These are phyloP conservation scores for Debaryomycetaceae sp. DNA, from an alignment of 1,139 yeast species.

Conservation along the genomic window DNA sequence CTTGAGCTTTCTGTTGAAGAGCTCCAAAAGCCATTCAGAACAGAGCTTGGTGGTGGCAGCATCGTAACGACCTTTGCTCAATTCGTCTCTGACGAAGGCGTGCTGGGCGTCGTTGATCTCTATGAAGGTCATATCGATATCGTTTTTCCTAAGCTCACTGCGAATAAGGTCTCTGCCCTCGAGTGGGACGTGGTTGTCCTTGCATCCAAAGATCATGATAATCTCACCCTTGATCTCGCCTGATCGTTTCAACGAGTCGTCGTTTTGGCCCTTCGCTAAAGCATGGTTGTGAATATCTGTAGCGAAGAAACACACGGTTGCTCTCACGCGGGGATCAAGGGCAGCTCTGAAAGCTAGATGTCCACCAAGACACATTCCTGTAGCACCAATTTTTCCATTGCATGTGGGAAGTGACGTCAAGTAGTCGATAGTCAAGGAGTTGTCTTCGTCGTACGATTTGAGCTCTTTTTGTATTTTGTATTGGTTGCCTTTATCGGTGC, in stretches of 20 bases:
- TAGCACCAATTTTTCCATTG: slow-evolving; percentile 73
- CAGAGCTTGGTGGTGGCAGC: slow-evolving; percentile 71
- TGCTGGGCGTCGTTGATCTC: slow-evolving; percentile 78
- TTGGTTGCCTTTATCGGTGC: slow-evolving; percentile 71
- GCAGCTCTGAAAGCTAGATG: slow-evolving; percentile 76
- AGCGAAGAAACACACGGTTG: slow-evolving; percentile 75
- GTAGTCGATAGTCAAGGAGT: slow-evolving; percentile 59
- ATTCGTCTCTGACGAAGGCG: slow-evolving; percentile 77
- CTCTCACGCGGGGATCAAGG: slow-evolving; percentile 60
- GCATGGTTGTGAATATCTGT: slow-evolving; percentile 73
- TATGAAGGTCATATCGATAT: slow-evolving; percentile 64
- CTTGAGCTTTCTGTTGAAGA: slow-evolving; percentile 66
- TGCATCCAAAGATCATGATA: slow-evolving; percentile 70
- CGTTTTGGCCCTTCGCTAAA: slow-evolving; percentile 60
- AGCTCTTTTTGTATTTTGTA: slow-evolving; percentile 67
- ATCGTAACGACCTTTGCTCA: slow-evolving; percentile 75
- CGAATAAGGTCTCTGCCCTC: slow-evolving; percentile 75
- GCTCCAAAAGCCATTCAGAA: slow-evolving; percentile 62
- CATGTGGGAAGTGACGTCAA: slow-evolving; percentile 57
- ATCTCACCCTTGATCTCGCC: slow-evolving; percentile 56
- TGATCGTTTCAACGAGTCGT: slow-evolving; percentile 60
- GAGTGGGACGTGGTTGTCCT: slow-evolving; percentile 78
- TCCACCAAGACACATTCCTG: slow-evolving; percentile 89
- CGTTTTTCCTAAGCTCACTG: slow-evolving; percentile 53
- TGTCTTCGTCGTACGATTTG: slow-evolving; percentile 75